These are phyloP conservation scores for Lentinula raphanica DNA, from an alignment of 768 basidiomycete species.

Conservation along the genomic window DNA sequence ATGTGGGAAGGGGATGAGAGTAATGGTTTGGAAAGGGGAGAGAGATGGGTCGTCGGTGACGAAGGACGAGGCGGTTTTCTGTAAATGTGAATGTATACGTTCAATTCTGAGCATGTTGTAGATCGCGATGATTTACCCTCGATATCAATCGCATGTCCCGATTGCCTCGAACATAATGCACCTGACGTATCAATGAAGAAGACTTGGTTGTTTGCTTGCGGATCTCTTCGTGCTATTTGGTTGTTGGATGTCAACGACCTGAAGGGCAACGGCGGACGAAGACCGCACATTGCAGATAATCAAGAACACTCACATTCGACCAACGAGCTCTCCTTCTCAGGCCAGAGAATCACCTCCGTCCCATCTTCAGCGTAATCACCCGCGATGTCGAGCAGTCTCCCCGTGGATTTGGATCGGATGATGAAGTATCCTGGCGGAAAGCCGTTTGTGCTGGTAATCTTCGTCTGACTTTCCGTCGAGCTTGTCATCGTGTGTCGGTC, in stretches of 20 bases:
- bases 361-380: conserved; percentile 53
- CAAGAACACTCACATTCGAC: conserved; percentile 55
- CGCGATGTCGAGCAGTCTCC: conserved; percentile 55
- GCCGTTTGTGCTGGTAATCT: too few relatives aligned
- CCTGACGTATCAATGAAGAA: conserved; percentile 81
- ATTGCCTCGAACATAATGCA: conserved; percentile 67
- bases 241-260: too few relatives aligned
- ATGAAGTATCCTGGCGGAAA: conserved; percentile 52
- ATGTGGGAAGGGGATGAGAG: conserved; percentile 72
- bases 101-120: not conserved
- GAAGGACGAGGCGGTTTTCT: conserved; percentile 66
- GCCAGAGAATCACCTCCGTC: conserved; percentile 59
- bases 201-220: conserved; percentile 74
- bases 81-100: conserved; percentile 5
- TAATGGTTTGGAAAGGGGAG: conserved; percentile 74
- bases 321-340: conserved; percentile 68
- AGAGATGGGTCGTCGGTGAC: conserved; percentile 73
- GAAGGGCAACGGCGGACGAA: too few relatives aligned
- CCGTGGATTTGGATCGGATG: conserved; percentile 46
- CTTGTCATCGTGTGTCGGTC: too few relatives aligned
- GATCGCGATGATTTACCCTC: conserved; percentile 42
- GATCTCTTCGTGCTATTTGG: conserved; percentile 59
- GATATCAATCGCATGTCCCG: conserved; percentile 80
- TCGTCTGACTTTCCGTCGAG: too few relatives aligned
- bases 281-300: too few relatives aligned